Base-by-base conservation (phyloP, 768 basidiomycete species). In the Tephrocybe sp. region DNA sequence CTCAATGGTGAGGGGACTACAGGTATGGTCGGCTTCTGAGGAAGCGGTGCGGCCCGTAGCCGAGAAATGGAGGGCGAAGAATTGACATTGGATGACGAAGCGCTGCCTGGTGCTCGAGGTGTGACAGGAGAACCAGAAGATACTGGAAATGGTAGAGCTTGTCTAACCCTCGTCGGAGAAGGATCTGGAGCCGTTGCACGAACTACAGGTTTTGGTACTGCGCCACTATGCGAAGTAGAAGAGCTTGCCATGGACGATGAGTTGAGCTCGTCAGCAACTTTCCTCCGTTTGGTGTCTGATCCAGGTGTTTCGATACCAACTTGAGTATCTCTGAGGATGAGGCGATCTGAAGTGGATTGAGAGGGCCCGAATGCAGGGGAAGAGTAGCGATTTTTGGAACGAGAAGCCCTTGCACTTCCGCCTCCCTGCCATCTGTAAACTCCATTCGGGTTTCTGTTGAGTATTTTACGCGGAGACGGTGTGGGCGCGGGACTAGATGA, bases 381-480 rank as follows among this genome's bases (percentile, higher is more conserved):
- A 44, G 80, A 77, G 61, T 82, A 87, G 35, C 87, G 83, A 63
- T 87, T 89, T 39, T 79, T 78, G 45, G 66, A 61, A 30, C 63
- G 71, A 19, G 58, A 46, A 16, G 74, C 69, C 57, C 77, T 83
- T 11, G 89, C 82, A 57, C 86, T 89, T 35, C 88, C 87, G 26
- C 73, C 84, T n/a, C 89, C 89, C 55, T 83, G 78, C 84, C 85
- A 89, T 40, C 76, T 75, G 65, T 86, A 86, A 27, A 69, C 60
- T 18, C 89, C 89, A 60, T 91, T 92, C 0, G 89, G 89, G 58
- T 92, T 92, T 61, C 71, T 80, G 18, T 75, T 62, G 6, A 91
- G 68, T 9, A 76, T 82, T 60, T 77, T 83, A 15, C 75, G 75
- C 5, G 81, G 72, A 13, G 75, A 63, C n/a, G 59, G 51, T 41